These are phyloP conservation scores for Boletellus dicymbophilus DNA, from an alignment of 1,284 basidiomycete species.

Conservation along the genomic window DNA sequence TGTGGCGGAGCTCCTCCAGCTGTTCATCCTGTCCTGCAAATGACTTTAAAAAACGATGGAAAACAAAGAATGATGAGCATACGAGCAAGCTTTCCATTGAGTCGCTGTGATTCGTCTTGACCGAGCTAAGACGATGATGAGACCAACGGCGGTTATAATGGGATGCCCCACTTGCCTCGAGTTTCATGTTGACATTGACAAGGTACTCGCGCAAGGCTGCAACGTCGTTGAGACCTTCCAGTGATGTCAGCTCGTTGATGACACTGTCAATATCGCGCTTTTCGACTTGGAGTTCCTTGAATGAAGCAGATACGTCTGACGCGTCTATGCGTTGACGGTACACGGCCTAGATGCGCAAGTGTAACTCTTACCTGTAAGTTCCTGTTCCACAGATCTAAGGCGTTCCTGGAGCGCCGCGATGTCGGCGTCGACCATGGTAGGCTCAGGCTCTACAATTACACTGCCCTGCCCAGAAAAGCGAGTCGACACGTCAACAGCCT, in stretches of 20 bases:
- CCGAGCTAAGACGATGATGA: slow-evolving; percentile 47
- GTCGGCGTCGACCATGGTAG: slow-evolving; percentile 29
- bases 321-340: slow-evolving; percentile 3
- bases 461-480: not conserved
- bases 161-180: slow-evolving; percentile 52
- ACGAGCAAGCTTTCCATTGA: slow-evolving; percentile 76
- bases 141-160: not conserved
- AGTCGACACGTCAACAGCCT: slow-evolving; percentile 2
- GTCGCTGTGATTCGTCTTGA: slow-evolving; percentile 72
- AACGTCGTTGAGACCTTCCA: slow-evolving; percentile 66
- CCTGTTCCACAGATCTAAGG: slow-evolving; percentile 68
- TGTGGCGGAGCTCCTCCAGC: slow-evolving; percentile 82
- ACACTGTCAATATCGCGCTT: slow-evolving; percentile 70
- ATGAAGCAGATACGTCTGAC: slow-evolving; percentile 74
- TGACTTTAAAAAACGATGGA: slow-evolving; percentile 1
- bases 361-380: slow-evolving; percentile 60
- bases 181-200: slow-evolving; percentile 64
- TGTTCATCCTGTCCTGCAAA: slow-evolving; percentile 77
- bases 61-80: slow-evolving; percentile 4
- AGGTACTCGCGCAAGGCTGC: slow-evolving; percentile 76
- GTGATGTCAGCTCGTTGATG: slow-evolving; percentile 72
- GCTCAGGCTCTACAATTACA: not conserved
- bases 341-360: not conserved
- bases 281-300: slow-evolving; percentile 73
- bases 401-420: slow-evolving; percentile 64